phyloP scores from a whole-genome alignment of 768 basidiomycete species.

The Cystofilobasidium ferigula region DNA sequence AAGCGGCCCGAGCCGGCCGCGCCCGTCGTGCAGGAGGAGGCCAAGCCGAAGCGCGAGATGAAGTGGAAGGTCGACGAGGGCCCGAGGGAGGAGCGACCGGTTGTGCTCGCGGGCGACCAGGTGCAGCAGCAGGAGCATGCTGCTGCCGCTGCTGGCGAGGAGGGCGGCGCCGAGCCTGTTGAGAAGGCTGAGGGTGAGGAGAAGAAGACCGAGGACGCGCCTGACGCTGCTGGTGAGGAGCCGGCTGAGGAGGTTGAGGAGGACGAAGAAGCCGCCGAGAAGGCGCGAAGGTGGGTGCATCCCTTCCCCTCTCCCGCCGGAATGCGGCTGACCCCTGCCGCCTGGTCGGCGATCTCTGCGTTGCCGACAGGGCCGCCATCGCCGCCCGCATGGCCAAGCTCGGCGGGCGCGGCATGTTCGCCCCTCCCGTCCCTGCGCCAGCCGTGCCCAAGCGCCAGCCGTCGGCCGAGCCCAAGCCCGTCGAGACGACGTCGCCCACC shows the following conservation, averaged over 20 bases:
- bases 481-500: not conserved
- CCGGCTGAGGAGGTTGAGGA: constrained; percentile 33
- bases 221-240: constrained; percentile 2
- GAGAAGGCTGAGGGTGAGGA: constrained; percentile 3
- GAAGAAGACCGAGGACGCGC: constrained; percentile 19
- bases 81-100: constrained; percentile 1
- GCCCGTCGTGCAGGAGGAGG: constrained; percentile 34
- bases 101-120: not conserved
- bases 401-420: constrained; percentile 48
- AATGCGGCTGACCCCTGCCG: not conserved
- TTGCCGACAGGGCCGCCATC: constrained; percentile 55
- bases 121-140: not conserved
- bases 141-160: not conserved
- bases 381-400: constrained; percentile 87
- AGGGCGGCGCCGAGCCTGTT: not conserved
- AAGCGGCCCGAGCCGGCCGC: constrained; percentile 52
- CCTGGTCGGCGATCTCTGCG: not conserved
- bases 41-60: constrained; percentile 15
- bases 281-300: constrained; percentile 23
- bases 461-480: constrained; percentile 21
- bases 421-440: constrained; percentile 60
- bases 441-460: constrained; percentile 49
- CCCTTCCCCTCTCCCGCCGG: not conserved
- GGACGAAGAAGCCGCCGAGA: constrained; percentile 29
- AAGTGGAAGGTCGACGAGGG: constrained; percentile 24